A percentile compares a stretch with the other conserved stretches of the same genome.
These are phyloP conservation scores for Serendipita sp. DNA, from an alignment of 768 basidiomycete genomes.

Conservation along the genomic window DNA sequence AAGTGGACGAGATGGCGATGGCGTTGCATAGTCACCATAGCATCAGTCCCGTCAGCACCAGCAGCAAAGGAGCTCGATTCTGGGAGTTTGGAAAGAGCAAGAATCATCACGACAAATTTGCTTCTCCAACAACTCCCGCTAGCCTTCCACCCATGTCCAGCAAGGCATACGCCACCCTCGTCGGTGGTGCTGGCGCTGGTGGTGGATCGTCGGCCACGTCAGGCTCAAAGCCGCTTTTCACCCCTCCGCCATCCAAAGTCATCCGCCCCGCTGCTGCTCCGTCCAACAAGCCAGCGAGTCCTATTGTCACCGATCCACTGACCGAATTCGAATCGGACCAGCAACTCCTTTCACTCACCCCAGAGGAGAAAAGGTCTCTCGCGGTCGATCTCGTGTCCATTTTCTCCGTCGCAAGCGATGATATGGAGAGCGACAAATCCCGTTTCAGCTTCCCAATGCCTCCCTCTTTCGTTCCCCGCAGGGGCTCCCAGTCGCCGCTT, in stretches of 20 bases:
- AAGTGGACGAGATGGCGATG: background rate
- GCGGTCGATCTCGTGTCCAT: constrained; percentile 4
- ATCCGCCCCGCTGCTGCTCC: background rate
- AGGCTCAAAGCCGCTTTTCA: background rate
- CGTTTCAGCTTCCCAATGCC: constrained; percentile 6
- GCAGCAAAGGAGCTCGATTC: background rate
- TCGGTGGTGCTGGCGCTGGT: background rate
- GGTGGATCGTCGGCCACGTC: background rate
- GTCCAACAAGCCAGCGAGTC: background rate
- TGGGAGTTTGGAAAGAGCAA: background rate
- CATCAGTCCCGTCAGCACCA: background rate
- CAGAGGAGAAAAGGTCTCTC: background rate
- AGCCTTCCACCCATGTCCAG: constrained; percentile 1
- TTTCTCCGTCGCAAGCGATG: background rate
- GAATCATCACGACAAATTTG: background rate
- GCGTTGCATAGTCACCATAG: background rate
- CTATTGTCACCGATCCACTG: background rate
- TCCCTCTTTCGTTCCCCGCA: background rate
- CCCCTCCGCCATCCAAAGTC: background rate
- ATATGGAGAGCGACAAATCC: background rate
- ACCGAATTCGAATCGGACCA: background rate
- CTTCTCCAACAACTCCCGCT: background rate
- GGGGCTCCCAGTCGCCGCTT: constrained; percentile 3
- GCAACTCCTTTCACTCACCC: background rate
- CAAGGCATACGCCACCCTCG: constrained; percentile 4